A percentile compares a stretch with the other conserved stretches of the same genome.
Evolutionary conservation across 768 basidiomycete species (phyloP).

Genomic region (Lentinula lateritia): DNA sequence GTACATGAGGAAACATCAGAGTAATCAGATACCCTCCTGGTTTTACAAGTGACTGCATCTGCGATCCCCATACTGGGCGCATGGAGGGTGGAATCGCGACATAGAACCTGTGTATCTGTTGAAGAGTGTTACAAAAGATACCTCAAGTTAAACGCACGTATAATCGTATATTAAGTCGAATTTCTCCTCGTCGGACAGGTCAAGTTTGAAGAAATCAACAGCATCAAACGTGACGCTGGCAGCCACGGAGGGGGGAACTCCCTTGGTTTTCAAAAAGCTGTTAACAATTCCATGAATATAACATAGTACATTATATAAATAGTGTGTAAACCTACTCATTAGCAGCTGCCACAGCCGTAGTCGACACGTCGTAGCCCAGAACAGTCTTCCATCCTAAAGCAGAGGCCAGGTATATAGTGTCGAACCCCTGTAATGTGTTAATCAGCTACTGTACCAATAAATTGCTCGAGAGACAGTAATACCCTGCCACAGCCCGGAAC

Average conservation of each 20-base stretch:
- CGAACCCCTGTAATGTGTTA: conserved; percentile 44
- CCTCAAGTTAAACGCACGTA: conserved; percentile 31
- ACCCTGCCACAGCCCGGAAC: conserved; percentile 57
- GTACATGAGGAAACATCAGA: conserved; percentile 52
- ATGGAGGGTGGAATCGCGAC: conserved; percentile 57
- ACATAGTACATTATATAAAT: neutral
- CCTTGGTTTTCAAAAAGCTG: neutral
- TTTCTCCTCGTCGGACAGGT: conserved; percentile 24
- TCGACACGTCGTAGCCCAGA: conserved; percentile 51
- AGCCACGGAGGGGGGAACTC: conserved; percentile 13
- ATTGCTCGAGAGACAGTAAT: neutral
- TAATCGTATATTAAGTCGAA: conserved; percentile 65
- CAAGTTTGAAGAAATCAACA: conserved; percentile 51
- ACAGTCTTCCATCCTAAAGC: conserved; percentile 38
- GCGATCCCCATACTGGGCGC: conserved; percentile 50
- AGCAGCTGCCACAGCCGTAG: conserved; percentile 45
- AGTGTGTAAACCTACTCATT: conserved; percentile 27
- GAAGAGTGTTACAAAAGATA: neutral
- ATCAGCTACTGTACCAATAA: neutral
- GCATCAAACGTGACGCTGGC: conserved; percentile 33
- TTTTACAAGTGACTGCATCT: conserved; percentile 51
- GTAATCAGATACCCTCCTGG: conserved; percentile 60
- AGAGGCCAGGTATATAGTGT: conserved; percentile 48
- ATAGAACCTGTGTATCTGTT: conserved; percentile 47
- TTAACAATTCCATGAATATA: too few species aligned